Evolutionary conservation across 306 rosid genomes (phyloP).

Genomic region (Clitoria ternatea): DNA sequence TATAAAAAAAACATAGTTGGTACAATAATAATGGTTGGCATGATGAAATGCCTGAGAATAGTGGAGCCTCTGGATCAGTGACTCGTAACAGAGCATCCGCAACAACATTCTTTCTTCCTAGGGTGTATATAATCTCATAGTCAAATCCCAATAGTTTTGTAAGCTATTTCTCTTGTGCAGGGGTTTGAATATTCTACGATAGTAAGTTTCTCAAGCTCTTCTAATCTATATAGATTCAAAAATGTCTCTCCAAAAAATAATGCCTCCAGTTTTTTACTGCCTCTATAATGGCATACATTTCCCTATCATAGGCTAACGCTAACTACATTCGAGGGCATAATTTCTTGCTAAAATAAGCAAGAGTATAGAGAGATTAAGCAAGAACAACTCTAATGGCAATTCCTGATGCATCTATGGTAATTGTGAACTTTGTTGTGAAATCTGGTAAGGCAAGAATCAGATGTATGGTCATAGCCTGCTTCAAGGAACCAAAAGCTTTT

Average conservation of each 20-base stretch:
- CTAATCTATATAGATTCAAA: not conserved
- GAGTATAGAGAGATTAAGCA: not conserved
- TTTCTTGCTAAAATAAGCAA: not conserved
- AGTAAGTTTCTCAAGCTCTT: not conserved
- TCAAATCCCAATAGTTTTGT: not conserved
- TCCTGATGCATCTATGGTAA: not conserved
- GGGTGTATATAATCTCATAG: not conserved
- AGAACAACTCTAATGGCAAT: not conserved
- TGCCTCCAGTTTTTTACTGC: not conserved
- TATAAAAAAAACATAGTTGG: too few species aligned
- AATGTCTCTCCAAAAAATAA: not conserved
- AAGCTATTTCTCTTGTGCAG: not conserved
- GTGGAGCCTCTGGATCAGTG: too few species aligned
- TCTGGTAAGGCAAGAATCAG: too few species aligned
- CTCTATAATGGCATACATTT: not conserved
- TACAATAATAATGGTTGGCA: too few species aligned
- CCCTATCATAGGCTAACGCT: not conserved
- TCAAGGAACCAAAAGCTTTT: too few species aligned
- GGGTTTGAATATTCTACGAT: not conserved
- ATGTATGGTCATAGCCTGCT: too few species aligned
- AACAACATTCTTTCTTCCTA: not conserved
- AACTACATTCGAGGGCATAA: not conserved
- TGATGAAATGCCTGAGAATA: too few species aligned
- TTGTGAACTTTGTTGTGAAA: too few species aligned
- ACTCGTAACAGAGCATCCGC: not conserved